Percentiles rank a stretch among this genome's conserved stretches.
These are phyloP conservation scores for Globisporangium nodosum DNA, from an alignment of 352 stramenopile genomes.

Conservation along the genomic window DNA sequence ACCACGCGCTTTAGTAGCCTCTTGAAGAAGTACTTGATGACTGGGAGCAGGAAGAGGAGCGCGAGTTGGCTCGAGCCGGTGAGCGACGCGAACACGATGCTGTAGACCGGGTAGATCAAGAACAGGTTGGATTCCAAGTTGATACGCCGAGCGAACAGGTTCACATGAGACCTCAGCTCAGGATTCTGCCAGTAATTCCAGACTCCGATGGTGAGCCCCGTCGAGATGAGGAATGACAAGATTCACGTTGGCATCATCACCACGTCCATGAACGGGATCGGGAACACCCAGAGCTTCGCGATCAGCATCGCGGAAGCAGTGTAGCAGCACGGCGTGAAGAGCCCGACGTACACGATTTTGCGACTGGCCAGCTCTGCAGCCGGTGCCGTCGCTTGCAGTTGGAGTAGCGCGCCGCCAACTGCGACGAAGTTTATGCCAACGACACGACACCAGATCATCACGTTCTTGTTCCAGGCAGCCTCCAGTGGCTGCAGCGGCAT, in stretches of 20 bases:
- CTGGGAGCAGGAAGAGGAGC: slow-evolving; percentile 25
- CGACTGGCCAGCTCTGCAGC: neutral
- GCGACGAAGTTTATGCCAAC: neutral
- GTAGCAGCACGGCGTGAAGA: neutral
- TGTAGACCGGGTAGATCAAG: slow-evolving; percentile 23
- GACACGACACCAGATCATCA: neutral
- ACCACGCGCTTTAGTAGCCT: slow-evolving; percentile 22
- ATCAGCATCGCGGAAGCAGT: slow-evolving; percentile 10
- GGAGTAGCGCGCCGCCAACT: neutral
- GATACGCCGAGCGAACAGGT: slow-evolving; percentile 11
- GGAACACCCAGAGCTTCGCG: slow-evolving; percentile 20
- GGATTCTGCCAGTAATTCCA: slow-evolving; percentile 5
- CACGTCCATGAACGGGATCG: slow-evolving; percentile 25
- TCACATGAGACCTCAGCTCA: slow-evolving; percentile 13
- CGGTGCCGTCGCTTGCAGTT: slow-evolving; percentile 1
- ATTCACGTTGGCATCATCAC: slow-evolving; percentile 13
- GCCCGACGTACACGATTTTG: neutral
- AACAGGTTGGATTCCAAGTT: slow-evolving; percentile 17
- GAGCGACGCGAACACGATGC: slow-evolving; percentile 21
- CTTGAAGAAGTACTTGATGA: slow-evolving; percentile 21
- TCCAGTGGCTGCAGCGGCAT: too few species aligned
- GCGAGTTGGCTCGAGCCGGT: slow-evolving; percentile 9
- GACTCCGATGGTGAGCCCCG: slow-evolving; percentile 11
- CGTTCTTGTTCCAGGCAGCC: slow-evolving; percentile 3
- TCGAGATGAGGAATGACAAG: slow-evolving; percentile 7